Evolutionary conservation across 169 alveolate genomes (phyloP), one percentile per base, ranked within the genome.

Genomic region (Plasmodium billcollinsi): DNA sequence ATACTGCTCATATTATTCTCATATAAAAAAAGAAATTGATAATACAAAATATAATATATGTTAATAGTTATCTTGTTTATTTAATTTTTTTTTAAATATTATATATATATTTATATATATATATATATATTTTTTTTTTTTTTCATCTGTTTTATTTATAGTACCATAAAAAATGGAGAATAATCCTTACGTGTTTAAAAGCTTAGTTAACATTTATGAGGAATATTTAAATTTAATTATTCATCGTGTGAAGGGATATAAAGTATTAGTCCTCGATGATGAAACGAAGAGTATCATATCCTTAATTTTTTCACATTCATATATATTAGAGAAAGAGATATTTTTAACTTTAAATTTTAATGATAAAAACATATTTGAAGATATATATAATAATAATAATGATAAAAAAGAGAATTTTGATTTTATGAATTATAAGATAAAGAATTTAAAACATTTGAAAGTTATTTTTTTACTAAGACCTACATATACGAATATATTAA

Each of bases 401-500:
- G 59, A 63, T 7, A 73, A 91, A 62, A 69, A 29, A 45, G 94
- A 88, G 0, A 26, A 72, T 39, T 65, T 63, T 18, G 93, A 93
- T 56, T 49, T 91, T 33, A 67, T 58, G 6, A 72, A 80, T 73
- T 69, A 62, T 24, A 95, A 63, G 49, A 80, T 85, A 67, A 96
- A 93, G 49, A 97, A 97, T 86, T 91, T 97, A 63, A 89, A 95
- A 9, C 98, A 98, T 93, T 92, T 98, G 70, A 94, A 93, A 59
- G 99, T 97, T 0, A 94, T 98, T 0, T 97, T 94, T 88, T 94
- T 98, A 52, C 72, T 97, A 45, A 88, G 98, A 45, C 99, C 99
- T 9, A 96, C 97, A 18, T 94, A 93, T 18, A 97, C 95, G 43
- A 97, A 97, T 88, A 74, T 97, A 21, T 74, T 92, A 11, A 88